Evolutionary conservation across 2,329 filamentous ascomycete genomes (phyloP), one percentile per base, ranked within the genome.

Genomic region (Raffaelea ambrosiae): DNA sequence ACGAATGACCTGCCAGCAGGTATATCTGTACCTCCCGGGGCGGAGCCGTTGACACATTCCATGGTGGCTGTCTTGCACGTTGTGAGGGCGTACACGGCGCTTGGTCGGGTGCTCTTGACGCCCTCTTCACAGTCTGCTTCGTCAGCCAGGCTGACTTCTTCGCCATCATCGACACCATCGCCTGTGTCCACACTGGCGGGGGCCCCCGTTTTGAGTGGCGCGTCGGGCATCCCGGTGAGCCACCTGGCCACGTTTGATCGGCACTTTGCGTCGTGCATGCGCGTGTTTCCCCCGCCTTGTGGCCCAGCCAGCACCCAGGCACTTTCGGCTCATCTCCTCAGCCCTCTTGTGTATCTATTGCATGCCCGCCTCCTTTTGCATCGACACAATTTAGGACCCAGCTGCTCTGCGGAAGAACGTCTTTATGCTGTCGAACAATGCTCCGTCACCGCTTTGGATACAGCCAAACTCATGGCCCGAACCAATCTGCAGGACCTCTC

Each of bases 281-380:
- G 74, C 13, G 78, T 81, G 1, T 93, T 95, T 55, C 90, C 90
- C 1, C 72, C 83, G 9, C 73, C 83, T 4, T 89, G 86, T 60
- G 83, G 87, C 49, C 76, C 83, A 2, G 70, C 76, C 16, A 83
- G 82, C 51, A 72, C 77, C 26, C 76, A 81, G 8, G 73, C 81
- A 8, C 72, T 96, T 39, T 83, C 93, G 50, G 82, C 88, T 9
- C 76, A 83, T 46, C 81, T 84, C 38, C 71, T 97, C 14, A 79
- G 82, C 22, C 86, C 89, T 0, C 72, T 94, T 9, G 76, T 86
- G 29, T 83, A 88, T 58, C 76, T 97, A 9, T 83, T 95, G 51
- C 86, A 88, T 51, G 83, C 85, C 16, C 84, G 88, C n/a, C 76
- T 96, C 26, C 72, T 93, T 35, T 76, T 98, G 9, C 88, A 95